Base-by-base conservation (phyloP, 2,329 filamentous ascomycete genomes). In the Talaromyces atroroseus region DNA sequence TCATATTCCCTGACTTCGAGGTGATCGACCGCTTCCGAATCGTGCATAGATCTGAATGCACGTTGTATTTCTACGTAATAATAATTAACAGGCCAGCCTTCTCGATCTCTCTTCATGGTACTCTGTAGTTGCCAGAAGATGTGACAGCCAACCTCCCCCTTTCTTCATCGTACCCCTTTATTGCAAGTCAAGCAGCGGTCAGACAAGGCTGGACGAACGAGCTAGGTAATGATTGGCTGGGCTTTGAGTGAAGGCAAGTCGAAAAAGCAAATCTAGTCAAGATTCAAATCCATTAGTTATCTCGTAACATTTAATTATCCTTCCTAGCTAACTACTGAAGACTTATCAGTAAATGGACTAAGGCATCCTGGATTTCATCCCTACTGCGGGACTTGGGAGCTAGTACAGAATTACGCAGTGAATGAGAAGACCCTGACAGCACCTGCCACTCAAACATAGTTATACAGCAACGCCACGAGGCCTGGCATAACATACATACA, bases 391-490 rank as follows among this genome's bases (percentile, higher is more conserved):
- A 26, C 24, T 26, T 26, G 24, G n/a, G n/a, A n/a, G n/a, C n/a
- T n/a, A n/a, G n/a, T n/a, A n/a, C n/a, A n/a, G n/a, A n/a, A n/a
- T n/a, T 26, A 26, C 24, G 24, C 4, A 26, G 24, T 26, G 8
- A 11, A 29, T 29, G 26, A 29, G 26, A 29, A 29, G 26, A 29
- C 26, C 26, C 26, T 29, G 26, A 29, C 26, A 29, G 26, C 26
- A 29, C 26, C 12, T 36, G 32, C 12, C 46, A 26, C 38, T 47
- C 52, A 26, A 36, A 49, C 54, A 32, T 50, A 54, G 58, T 59
- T 61, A 59, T 54, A 40, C 48, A 48, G 45, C 49, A 45, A 44
- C 49, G 45, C 52, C 52, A 54, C 52, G 52, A 54, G 52, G 54
- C 23, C 34, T 50, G 21, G 54, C 38, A 52, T 40, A n/a, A 38